A percentile compares a stretch with the other conserved stretches of the same genome.
phyloP scores from a whole-genome alignment of 2,329 filamentous ascomycete genomes.

The Arachnomyces sp. region DNA sequence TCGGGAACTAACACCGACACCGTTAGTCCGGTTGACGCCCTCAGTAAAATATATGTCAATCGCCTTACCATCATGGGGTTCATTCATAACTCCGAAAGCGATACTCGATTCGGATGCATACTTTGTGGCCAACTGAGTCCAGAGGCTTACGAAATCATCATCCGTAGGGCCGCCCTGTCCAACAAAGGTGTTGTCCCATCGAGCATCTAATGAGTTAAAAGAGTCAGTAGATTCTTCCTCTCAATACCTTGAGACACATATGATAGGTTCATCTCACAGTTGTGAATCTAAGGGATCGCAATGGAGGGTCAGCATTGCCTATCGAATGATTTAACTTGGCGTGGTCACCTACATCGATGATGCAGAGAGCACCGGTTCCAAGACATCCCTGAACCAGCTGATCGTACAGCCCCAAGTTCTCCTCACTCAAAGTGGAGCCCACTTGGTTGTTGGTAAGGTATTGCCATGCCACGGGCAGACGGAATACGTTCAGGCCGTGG shows the following conservation, averaged over 20 bases:
- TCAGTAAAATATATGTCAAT: neutral
- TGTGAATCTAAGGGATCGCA: too few species aligned
- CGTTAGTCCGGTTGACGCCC: neutral
- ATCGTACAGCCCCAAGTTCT: conserved; percentile 47
- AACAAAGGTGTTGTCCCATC: conserved; percentile 55
- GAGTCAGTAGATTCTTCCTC: too few species aligned
- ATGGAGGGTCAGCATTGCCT: too few species aligned
- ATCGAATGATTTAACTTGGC: too few species aligned
- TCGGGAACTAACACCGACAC: conserved; percentile 29
- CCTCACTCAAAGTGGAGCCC: conserved; percentile 42
- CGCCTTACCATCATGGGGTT: conserved; percentile 46
- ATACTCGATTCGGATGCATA: conserved; percentile 49
- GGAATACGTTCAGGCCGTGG: conserved; percentile 49
- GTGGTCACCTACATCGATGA: conserved; percentile 41
- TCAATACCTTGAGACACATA: too few species aligned
- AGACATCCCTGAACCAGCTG: conserved; percentile 50
- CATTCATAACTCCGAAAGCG: conserved; percentile 62
- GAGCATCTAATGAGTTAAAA: conserved; percentile 37
- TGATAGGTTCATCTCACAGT: too few species aligned
- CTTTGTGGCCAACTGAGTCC: conserved; percentile 50
- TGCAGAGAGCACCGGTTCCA: conserved; percentile 48
- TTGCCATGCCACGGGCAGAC: conserved; percentile 53
- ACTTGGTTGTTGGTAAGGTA: conserved; percentile 48
- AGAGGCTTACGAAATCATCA: conserved; percentile 50
- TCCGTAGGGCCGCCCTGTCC: conserved; percentile 56